These are phyloP conservation scores for Pyrus betulifolia DNA, from an alignment of 306 rosid genomes.

Conservation along the genomic window DNA sequence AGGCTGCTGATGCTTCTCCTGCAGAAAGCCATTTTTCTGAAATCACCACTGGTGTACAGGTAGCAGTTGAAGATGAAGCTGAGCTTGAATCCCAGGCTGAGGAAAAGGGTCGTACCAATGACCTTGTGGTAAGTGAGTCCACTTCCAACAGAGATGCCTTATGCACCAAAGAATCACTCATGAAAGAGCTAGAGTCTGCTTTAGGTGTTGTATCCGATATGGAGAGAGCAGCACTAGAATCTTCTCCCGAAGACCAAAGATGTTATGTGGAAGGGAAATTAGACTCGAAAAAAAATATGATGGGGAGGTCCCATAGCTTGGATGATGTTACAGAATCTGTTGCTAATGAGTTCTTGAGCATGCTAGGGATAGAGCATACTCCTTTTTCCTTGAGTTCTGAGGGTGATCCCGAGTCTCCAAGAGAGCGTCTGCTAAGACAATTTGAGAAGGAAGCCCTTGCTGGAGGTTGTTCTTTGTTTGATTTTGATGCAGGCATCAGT, in stretches of 20 bases:
- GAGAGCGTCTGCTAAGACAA: conserved; percentile 76
- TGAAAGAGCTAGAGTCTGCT: conserved; percentile 77
- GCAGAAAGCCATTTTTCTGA: conserved; percentile 20
- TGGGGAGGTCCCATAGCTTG: conserved; percentile 41
- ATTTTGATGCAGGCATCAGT: conserved; percentile 30
- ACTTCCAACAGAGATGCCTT: conserved; percentile 23
- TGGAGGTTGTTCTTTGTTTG: conserved; percentile 61
- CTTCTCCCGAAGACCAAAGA: conserved; percentile 51
- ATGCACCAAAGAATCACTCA: conserved; percentile 48
- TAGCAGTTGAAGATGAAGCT: conserved; percentile 22
- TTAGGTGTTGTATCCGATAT: conserved; percentile 43
- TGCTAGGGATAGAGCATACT: conserved; percentile 57
- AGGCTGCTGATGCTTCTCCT: conserved; percentile 32
- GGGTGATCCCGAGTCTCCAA: conserved; percentile 78
- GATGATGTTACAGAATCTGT: conserved; percentile 63
- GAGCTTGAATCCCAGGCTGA: conserved; percentile 24
- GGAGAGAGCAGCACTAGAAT: conserved; percentile 52
- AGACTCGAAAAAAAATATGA: conserved; percentile 9
- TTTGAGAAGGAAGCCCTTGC: conserved; percentile 72
- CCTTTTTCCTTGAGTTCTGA: conserved; percentile 52
- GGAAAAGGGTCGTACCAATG: conserved; percentile 26
- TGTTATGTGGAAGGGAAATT: conserved; percentile 25
- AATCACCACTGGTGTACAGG: conserved; percentile 19
- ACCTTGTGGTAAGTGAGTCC: conserved; percentile 14
- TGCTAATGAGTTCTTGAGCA: conserved; percentile 63